These are phyloP conservation scores for Gossypium schwendimanii DNA, from an alignment of 441 rosid species.

Conservation along the genomic window DNA sequence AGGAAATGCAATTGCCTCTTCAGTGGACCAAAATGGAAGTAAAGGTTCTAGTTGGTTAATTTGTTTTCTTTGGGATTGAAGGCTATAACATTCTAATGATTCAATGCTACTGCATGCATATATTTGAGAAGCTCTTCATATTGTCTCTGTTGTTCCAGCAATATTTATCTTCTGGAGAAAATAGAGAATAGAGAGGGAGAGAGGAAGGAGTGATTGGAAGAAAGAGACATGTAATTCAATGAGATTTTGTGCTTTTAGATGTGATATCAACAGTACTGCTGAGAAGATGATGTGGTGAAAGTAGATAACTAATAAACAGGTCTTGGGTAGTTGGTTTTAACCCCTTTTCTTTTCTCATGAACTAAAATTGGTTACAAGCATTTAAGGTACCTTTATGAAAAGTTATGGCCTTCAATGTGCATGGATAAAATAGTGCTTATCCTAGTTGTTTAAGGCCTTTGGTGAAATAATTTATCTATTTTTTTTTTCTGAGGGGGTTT, in stretches of 20 bases:
- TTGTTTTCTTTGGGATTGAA: neutral
- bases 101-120: neutral
- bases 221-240: neutral
- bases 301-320: neutral
- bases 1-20: constrained; percentile 90
- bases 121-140: neutral
- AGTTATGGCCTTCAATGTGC: neutral
- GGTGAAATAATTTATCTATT: neutral
- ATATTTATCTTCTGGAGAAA: neutral
- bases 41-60: constrained; percentile 44
- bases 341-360: neutral
- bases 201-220: neutral
- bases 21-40: constrained; percentile 85
- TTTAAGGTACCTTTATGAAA: neutral
- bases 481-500: neutral
- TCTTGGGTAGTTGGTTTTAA: neutral
- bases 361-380: neutral
- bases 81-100: neutral
- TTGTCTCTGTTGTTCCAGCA: neutral
- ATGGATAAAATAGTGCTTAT: neutral
- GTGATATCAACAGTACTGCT: neutral
- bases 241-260: neutral
- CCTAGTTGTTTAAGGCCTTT: neutral
- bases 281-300: neutral
- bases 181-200: neutral